Evolutionary conservation across 2,329 filamentous ascomycete genomes (phyloP), one percentile per base, ranked within the genome.

Genomic region (Arthrobotrys conoides): DNA sequence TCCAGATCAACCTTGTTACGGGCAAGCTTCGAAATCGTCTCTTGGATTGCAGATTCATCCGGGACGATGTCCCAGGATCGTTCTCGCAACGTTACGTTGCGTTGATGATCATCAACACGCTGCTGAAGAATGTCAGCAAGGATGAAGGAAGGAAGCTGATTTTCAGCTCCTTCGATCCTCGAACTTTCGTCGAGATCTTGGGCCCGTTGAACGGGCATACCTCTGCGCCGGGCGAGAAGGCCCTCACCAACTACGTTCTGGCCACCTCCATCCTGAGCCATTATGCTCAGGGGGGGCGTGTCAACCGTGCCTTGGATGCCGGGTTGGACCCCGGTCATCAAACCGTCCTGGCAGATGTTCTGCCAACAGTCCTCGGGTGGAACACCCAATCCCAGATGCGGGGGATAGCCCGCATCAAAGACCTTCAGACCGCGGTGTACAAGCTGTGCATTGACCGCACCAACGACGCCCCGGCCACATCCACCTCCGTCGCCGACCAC

Each of bases 251-350:
- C 33, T 64, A 38, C 20, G 46, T 55, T 24, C 33, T 78, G 0
- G 44, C 68, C 14, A 33, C 53, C 1, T 68, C 68, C 0, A 72
- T 72, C 18, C 64, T 78, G 18, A 69, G 63, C 33, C 68, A 78
- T 30, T 78, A 78, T 38, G 71, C 63, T 5, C 75, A 78, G 55
- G 64, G 68, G 8, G 63, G 63, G 27, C 68, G 41, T 12, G 59
- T 78, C 41, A 68, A 83, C 76, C 51, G 82, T 38, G 18, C 27
- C 41, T 51, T 83, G 80, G 44, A 81, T 78, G 57, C 83, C 81
- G 8, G 81, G 63, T 2, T 83, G 75, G 44, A 82, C 82, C 1
- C 81, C 81, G 3, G 83, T 75, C 1, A 82, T 76, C 5, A 82
- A 48, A 12, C 36, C 80, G 67, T 83, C 80, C 14, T 80, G 79